These are phyloP conservation scores for Ocimum tenuiflorum DNA, from an alignment of 257 asterid species.

Conservation along the genomic window DNA sequence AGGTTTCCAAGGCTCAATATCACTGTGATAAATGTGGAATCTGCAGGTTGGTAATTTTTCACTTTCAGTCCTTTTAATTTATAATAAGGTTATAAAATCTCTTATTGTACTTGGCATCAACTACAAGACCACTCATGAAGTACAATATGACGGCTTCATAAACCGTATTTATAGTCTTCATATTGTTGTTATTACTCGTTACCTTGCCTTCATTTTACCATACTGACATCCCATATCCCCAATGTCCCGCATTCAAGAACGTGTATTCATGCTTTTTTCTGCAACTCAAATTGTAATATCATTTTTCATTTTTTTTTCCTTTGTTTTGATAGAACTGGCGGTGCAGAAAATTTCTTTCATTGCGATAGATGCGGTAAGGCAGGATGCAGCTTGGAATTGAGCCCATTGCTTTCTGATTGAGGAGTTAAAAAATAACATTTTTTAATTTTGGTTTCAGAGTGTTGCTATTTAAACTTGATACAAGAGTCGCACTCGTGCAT, in stretches of 20 bases:
- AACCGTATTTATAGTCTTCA: not conserved
- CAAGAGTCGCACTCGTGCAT: slow-evolving; percentile 58
- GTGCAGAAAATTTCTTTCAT: slow-evolving; percentile 60
- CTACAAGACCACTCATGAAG: not conserved
- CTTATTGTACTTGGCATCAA: not conserved
- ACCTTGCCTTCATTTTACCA: not conserved
- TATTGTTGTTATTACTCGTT: not conserved
- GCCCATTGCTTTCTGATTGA: not conserved
- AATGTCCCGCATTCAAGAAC: not conserved
- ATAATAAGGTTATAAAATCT: not conserved
- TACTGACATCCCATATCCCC: not conserved
- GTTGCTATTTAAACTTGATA: slow-evolving; percentile 52
- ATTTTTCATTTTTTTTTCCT: not conserved
- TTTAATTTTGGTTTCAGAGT: slow-evolving; percentile 32
- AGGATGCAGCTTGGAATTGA: not conserved
- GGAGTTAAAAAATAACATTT: not conserved
- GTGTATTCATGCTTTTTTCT: not conserved
- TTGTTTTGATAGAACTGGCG: slow-evolving; percentile 55
- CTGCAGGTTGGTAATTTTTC: slow-evolving; percentile 44
- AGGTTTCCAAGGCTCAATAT: slow-evolving; percentile 62
- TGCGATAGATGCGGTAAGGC: slow-evolving; percentile 61
- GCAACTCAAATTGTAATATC: not conserved
- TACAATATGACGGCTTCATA: not conserved
- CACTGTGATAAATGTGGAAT: slow-evolving; percentile 76
- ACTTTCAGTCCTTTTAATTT: not conserved